Evolutionary conservation across 2,329 filamentous ascomycete genomes (phyloP), one percentile per base, ranked within the genome.

Genomic region (Celoporthe dispersa): DNA sequence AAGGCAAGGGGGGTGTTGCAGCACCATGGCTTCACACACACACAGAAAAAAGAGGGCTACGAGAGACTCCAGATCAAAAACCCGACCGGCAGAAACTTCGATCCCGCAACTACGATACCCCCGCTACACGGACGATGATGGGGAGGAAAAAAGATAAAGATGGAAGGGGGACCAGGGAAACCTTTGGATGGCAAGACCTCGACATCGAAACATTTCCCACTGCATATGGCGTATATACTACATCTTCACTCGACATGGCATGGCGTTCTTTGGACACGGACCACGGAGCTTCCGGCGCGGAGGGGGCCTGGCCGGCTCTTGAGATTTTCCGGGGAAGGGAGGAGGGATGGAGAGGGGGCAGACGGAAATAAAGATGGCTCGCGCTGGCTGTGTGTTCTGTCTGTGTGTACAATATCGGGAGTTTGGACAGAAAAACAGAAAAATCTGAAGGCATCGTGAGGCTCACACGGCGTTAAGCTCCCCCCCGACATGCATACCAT

Each of bases 221-320:
- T 67, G 48, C 44, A 69, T 41, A 39, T 61, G 68, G 67, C 70
- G 31, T 64, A 60, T 67, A 25, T 55, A 70, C 16, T 70, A 74
- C 61, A 69, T 64, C 69, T 68, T 72, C 68, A 70, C 67, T 73
- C 68, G 67, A 72, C 69, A 71, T 68, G 68, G 64, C 70, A 71
- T 64, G 70, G 70, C 70, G 70, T 71, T 71, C 39, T 65, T 70
- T 67, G 69, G 60, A 48, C 44, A 48, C 44, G 44, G 44, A 61
- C 25, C 25, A 51, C 48, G 28, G 68, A 62, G 55, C 53, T 59
- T 64, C 31, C 37, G 53, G 61, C 41, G 53, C 33, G 62, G 11
- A 41, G 44, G 51, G 68, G 44, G 61, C 41, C 44, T 25, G 55
- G 19, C 39, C 16, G 39, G 53, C 64, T 44, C 33, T 67, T 64